phyloP scores from a whole-genome alignment of 306 rosid species.

The Cercis canadensis region DNA sequence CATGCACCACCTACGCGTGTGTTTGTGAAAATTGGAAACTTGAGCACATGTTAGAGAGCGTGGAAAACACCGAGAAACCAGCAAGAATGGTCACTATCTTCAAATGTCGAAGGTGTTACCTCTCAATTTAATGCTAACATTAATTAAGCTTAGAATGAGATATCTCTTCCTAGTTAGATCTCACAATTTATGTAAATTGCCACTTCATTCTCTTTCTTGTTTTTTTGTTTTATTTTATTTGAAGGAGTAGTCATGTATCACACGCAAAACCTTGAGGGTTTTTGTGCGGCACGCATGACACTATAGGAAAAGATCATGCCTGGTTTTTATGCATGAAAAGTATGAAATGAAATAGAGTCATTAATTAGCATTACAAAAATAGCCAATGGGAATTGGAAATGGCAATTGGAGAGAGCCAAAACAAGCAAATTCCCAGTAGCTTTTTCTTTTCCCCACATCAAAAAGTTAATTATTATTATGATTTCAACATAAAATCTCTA shows the following conservation, averaged over 20 bases:
- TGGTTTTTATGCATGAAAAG: neutral
- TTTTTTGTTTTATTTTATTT: neutral
- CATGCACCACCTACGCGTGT: conserved; percentile 16
- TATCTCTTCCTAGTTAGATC: neutral
- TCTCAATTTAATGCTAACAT: neutral
- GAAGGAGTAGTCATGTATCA: conserved; percentile 11
- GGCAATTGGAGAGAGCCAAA: no score
- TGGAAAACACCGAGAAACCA: conserved; percentile 26
- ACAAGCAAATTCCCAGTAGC: no score
- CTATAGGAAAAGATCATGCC: neutral
- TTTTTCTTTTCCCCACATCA: no score
- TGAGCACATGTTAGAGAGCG: conserved; percentile 20
- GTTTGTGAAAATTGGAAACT: conserved; percentile 36
- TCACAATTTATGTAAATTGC: neutral
- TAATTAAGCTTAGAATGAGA: neutral
- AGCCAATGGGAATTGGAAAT: no score
- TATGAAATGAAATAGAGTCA: neutral
- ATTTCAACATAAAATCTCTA: no score
- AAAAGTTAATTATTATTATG: no score
- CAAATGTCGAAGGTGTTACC: conserved; percentile 18
- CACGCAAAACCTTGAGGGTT: conserved; percentile 17
- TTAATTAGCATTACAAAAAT: no score
- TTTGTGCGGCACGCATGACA: conserved; percentile 3
- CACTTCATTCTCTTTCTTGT: neutral
- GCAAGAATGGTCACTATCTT: conserved; percentile 17